A percentile compares a stretch with the other conserved stretches of the same genome.
Evolutionary conservation across 257 asterid species (phyloP).

Genomic region (Gentiana straminea): DNA sequence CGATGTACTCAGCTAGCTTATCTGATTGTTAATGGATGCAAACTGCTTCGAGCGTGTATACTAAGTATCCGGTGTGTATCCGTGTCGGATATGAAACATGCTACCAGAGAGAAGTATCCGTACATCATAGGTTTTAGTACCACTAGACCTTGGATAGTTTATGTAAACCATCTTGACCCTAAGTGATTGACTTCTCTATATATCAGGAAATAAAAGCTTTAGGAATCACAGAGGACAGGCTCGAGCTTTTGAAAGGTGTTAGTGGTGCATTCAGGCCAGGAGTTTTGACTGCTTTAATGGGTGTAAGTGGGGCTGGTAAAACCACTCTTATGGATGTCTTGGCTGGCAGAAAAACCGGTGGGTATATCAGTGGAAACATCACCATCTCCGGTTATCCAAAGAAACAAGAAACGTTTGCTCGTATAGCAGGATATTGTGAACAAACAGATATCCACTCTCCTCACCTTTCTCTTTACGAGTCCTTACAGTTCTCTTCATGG

Average conservation of each 20-base stretch:
- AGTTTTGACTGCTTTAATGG: conserved; percentile 22
- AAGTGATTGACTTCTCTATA: neutral
- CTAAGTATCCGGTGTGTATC: too few species aligned
- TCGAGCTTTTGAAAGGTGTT: conserved; percentile 17
- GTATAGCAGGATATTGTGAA: conserved; percentile 20
- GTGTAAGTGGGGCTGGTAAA: conserved; percentile 20
- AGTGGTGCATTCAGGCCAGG: conserved; percentile 24
- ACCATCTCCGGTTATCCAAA: conserved; percentile 16
- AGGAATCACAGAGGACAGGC: conserved; percentile 9
- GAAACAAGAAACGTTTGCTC: conserved; percentile 20
- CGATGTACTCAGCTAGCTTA: too few species aligned
- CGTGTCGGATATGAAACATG: too few species aligned
- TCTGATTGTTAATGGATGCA: too few species aligned
- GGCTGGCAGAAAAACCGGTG: conserved; percentile 20
- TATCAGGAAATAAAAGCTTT: conserved; percentile 16
- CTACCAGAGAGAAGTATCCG: too few species aligned
- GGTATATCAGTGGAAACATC: conserved; percentile 17
- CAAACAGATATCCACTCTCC: conserved; percentile 23
- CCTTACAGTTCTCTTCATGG: conserved; percentile 17
- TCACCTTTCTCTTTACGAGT: conserved; percentile 13
- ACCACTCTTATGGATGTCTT: conserved; percentile 21
- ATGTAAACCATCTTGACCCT: neutral
- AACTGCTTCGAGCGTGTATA: too few species aligned
- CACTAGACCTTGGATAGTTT: too few species aligned
- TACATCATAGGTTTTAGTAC: too few species aligned